Evolutionary conservation across 495 filamentous ascomycete genomes (phyloP).

Genomic region (Tuber microsphaerosporum): DNA sequence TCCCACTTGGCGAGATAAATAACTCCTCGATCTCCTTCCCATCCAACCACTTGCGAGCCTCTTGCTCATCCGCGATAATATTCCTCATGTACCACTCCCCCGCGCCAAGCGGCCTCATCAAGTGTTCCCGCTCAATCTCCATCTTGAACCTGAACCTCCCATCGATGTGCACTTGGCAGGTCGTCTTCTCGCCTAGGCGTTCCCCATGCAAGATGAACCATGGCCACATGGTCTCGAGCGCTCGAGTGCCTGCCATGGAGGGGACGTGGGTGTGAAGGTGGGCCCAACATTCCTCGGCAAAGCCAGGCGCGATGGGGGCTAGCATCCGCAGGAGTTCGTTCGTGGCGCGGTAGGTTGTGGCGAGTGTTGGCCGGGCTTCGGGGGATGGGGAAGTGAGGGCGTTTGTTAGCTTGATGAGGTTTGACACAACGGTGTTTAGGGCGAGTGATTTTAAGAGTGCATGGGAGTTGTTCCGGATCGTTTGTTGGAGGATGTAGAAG

Average conservation of each 20-base stretch:
- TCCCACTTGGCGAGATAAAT: constrained; percentile 50
- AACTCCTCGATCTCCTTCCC: constrained; percentile 48
- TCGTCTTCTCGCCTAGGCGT: constrained; percentile 14
- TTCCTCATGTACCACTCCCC: constrained; percentile 43
- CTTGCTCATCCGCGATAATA: constrained; percentile 45
- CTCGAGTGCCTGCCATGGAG: constrained; percentile 8
- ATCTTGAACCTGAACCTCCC: constrained; percentile 63
- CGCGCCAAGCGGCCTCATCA: constrained; percentile 37
- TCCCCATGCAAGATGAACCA: constrained; percentile 12
- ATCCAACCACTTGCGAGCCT: constrained; percentile 36
- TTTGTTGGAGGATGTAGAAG: constrained; percentile 3
- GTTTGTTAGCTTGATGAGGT: constrained; percentile 74
- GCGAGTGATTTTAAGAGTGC: constrained; percentile 44
- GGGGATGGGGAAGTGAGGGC: constrained; percentile 45
- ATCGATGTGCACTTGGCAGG: constrained; percentile 66
- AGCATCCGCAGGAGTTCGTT: constrained; percentile 58
- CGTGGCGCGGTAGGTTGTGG: constrained; percentile 42
- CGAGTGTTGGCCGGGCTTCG: constrained; percentile 42
- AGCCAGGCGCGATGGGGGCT: constrained; percentile 68
- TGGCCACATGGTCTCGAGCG: constrained; percentile 32
- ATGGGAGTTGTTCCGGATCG: not conserved
- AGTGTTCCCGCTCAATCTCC: constrained; percentile 48
- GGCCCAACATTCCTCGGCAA: constrained; percentile 74
- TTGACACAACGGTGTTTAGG: constrained; percentile 74
- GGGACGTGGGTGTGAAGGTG: constrained; percentile 45